These are phyloP conservation scores for Quercus phellos DNA, from an alignment of 331 rosid genomes.

Conservation along the genomic window DNA sequence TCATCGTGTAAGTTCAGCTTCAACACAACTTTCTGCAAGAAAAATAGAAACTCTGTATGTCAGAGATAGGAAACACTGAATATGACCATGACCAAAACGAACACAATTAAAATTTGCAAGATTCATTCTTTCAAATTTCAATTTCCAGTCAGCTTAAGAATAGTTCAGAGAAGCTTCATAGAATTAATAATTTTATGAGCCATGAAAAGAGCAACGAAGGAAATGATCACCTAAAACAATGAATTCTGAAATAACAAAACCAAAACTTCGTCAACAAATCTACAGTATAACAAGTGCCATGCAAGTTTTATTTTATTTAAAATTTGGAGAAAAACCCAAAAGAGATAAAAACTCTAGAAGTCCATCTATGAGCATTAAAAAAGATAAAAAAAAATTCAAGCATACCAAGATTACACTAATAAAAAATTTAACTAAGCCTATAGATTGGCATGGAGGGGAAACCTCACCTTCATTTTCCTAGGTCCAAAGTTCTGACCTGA, in stretches of 20 bases:
- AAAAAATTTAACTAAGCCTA: not conserved
- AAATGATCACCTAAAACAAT: not conserved
- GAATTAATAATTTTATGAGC: not conserved
- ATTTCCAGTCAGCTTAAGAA: not conserved
- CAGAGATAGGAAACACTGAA: not conserved
- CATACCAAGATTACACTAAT: not conserved
- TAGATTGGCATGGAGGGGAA: conserved; percentile 7
- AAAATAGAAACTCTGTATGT: not conserved
- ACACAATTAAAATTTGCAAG: not conserved
- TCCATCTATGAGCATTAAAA: not conserved
- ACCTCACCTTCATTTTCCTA: conserved; percentile 37
- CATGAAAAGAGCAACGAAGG: not conserved
- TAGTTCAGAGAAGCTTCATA: not conserved
- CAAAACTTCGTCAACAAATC: not conserved
- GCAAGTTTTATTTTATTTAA: not conserved
- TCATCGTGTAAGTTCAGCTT: conserved; percentile 40
- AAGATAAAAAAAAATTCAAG: not conserved
- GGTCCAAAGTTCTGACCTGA: conserved; percentile 13
- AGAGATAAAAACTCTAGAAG: not conserved
- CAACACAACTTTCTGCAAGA: conserved; percentile 47
- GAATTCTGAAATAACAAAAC: not conserved
- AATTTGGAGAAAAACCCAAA: not conserved
- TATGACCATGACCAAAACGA: not conserved
- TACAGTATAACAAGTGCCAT: not conserved
- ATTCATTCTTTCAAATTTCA: not conserved